These are phyloP conservation scores for Cercospora zeae-maydis DNA, from an alignment of 2,329 filamentous ascomycete species.

Conservation along the genomic window DNA sequence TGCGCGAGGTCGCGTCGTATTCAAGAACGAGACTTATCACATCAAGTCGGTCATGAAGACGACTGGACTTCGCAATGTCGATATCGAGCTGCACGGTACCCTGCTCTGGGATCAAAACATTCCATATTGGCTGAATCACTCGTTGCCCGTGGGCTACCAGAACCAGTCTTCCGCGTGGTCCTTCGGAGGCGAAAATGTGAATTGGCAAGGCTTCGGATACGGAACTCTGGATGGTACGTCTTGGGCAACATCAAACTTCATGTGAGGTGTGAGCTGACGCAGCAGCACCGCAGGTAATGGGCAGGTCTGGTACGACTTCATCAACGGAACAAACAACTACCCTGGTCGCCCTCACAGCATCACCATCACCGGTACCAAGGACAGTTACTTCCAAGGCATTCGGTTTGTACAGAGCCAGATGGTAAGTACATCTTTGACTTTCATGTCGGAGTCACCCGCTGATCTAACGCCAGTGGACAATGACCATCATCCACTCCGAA, in stretches of 20 bases:
- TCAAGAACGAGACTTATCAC: constrained; percentile 18
- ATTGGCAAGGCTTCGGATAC: constrained; percentile 48
- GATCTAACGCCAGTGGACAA: constrained; percentile 27
- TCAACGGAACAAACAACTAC: constrained; percentile 35
- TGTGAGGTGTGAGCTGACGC: background rate
- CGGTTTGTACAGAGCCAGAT: constrained; percentile 57
- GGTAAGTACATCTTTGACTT: constrained; percentile 39
- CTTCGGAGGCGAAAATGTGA: constrained; percentile 53
- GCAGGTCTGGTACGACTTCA: constrained; percentile 54
- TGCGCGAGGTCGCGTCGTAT: constrained; percentile 16
- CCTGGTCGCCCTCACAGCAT: constrained; percentile 49
- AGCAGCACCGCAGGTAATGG: constrained; percentile 46
- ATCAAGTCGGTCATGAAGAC: constrained; percentile 51
- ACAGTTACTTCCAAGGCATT: constrained; percentile 49
- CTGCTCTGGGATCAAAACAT: constrained; percentile 46
- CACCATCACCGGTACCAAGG: constrained; percentile 50
- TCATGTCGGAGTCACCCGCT: background rate
- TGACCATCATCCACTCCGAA: constrained; percentile 51
- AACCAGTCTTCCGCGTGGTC: constrained; percentile 55
- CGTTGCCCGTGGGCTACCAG: constrained; percentile 53
- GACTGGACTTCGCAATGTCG: constrained; percentile 45
- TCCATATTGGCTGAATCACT: constrained; percentile 51
- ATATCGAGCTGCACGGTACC: constrained; percentile 49
- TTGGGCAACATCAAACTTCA: too few species aligned
- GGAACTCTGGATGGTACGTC: constrained; percentile 51